phyloP scores from a whole-genome alignment of 768 basidiomycete genomes.

The Dioszegia aurantiaca region DNA sequence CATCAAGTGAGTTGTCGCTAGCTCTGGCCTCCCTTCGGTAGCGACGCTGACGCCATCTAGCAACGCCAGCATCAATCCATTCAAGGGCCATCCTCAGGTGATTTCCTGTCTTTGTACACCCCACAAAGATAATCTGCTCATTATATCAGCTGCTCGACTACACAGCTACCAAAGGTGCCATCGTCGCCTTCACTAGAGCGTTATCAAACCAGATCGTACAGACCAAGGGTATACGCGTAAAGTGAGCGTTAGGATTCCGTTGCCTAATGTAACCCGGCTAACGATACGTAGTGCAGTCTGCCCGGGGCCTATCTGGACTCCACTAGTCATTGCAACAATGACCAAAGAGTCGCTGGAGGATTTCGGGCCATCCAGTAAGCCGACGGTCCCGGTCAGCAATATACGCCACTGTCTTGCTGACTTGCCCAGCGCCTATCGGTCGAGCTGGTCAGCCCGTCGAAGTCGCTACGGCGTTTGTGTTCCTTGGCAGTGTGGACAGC shows the following conservation, averaged over 20 bases:
- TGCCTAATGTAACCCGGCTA: background rate
- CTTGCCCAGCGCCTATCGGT: conserved; percentile 54
- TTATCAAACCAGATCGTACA: conserved; percentile 59
- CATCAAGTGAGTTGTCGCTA: no score
- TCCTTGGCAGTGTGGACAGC: conserved; percentile 57
- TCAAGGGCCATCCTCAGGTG: conserved; percentile 54
- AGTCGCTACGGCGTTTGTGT: conserved; percentile 58
- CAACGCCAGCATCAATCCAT: conserved; percentile 54
- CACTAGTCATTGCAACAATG: conserved; percentile 55
- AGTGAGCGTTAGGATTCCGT: conserved; percentile 40
- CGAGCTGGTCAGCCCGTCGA: conserved; percentile 60
- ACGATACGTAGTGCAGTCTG: conserved; percentile 22
- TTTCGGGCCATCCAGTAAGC: conserved; percentile 46
- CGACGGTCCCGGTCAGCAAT: background rate
- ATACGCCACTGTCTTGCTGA: background rate
- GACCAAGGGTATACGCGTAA: conserved; percentile 58
- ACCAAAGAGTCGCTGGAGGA: conserved; percentile 47
- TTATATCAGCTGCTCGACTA: conserved; percentile 57
- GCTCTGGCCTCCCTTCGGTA: no score
- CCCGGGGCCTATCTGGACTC: conserved; percentile 55
- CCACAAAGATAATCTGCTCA: background rate
- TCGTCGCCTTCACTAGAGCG: conserved; percentile 57
- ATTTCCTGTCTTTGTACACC: background rate
- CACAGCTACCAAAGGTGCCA: conserved; percentile 61
- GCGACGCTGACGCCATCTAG: no score